Evolutionary conservation across 345 rosid species (phyloP), one percentile per base, ranked within the genome.

Genomic region (Diplotaxis tenuifolia): DNA sequence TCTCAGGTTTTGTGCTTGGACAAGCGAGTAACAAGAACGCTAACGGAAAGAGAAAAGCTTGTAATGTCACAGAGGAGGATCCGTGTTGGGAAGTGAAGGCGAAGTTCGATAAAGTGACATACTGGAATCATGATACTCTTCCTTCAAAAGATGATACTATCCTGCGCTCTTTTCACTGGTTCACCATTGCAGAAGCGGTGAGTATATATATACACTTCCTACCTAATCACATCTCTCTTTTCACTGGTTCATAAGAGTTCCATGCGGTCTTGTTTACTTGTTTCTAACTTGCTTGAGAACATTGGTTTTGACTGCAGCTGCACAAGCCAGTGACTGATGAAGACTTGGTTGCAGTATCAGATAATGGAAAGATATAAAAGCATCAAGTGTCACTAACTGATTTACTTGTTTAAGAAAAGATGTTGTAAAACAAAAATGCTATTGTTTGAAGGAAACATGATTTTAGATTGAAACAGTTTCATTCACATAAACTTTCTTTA

Each of bases 61-160:
- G 63, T 65, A 82, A 72, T 19, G 12, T 6, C 56, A 64, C 82
- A 28, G 86, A 82, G 58, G 78, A 47, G 40, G 62, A 76, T 67
- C 72, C 74, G 9, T 69, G 80, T 71, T 95, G 96, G 99, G 89
- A 95, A 75, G 78, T 20, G 62, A 88, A 82, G 70, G 99, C 96
- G 0, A 86, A 78, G 62, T 95, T 92, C 62, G 86, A 84, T 67
- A 84, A 86, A 32, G 54, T 92, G 65, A 83, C 96, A 7, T 92
- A 86, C 74, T 95, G 99, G 99, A 95, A 95, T 81, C 92, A 87
- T 53, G 97, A 92, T 68, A 75, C 6, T 66, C 70, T 82, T 68
- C 99, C 99, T 69, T 88, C 97, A 9, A 83, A 83, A 73, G 88
- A 89, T 14, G 99, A 95, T 80, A 77, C 85, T 7, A 78, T 95